Evolutionary conservation across 2,329 filamentous ascomycete species (phyloP), one percentile per base, ranked within the genome.

Genomic region (Orbilia brochopaga): DNA sequence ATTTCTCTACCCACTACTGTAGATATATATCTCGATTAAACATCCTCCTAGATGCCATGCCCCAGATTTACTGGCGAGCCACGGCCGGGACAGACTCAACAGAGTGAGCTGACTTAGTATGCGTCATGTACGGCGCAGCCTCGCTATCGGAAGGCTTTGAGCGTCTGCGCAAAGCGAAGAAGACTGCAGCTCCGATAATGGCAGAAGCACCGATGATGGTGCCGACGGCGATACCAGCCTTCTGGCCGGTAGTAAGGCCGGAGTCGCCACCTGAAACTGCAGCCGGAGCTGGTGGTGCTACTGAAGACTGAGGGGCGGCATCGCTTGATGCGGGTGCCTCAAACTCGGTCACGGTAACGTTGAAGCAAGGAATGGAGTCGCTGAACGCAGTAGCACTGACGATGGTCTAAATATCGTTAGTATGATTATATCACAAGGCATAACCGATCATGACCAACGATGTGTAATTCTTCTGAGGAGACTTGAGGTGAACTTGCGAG

Each of bases 331-430:
- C 76, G 59, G 76, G 76, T 1, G 75, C 60, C 40, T 77, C 74
- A 73, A 80, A 79, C 40, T 77, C 77, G 15, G 74, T 67, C 23
- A 76, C 67, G n/a, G 81, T 82, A 57, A 78, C 77, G 75, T 83
- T 82, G 79, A 83, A 83, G 78, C 82, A 83, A 19, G 79, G 79
- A 19, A 81, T 77, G 11, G 60, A 37, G 17, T 74, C 76, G 17
- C 75, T 75, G 72, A 82, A 81, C 55, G 78, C 73, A 5, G 77
- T 66, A 2, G 78, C 73, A 13, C 77, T 76, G 51, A 83, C 79
- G 72, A 80, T 82, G 23, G 78, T 80, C 78, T 79, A 50, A 17
- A n/a, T n/a, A n/a, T 7, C 19, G 32, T 35, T 32, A 24, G 48
- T 2, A 17, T 1, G 35, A 27, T 15, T 67, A 13, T 62, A 67